Evolutionary conservation across 1,139 yeast genomes (phyloP).

Genomic region (Taphrina pruni): DNA sequence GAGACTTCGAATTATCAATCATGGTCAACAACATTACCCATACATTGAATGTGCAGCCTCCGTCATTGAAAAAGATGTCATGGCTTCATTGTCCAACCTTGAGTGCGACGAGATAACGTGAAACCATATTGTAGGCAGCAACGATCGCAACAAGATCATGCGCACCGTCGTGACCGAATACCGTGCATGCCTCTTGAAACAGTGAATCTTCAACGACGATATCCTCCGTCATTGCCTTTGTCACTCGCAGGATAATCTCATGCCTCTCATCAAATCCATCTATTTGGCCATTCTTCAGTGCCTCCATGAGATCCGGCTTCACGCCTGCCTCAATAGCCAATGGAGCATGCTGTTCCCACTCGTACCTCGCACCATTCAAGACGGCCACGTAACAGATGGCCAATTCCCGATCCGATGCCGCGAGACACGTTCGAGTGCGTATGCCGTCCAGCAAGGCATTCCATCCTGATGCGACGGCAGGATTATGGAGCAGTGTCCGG

Average conservation of each 20-base stretch:
- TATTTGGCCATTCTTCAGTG: slow-evolving; percentile 1
- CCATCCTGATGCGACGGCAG: slow-evolving; percentile 35
- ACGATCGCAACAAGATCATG: slow-evolving; percentile 32
- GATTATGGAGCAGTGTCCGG: slow-evolving; percentile 23
- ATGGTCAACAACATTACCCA: too few relatives aligned
- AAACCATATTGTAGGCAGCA: slow-evolving; percentile 37
- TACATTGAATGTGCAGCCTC: too few relatives aligned
- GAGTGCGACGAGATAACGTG: slow-evolving; percentile 35
- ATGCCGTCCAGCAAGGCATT: slow-evolving; percentile 24
- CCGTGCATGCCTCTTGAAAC: slow-evolving; percentile 11
- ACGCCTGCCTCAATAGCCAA: slow-evolving; percentile 28
- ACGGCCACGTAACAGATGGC: slow-evolving; percentile 37
- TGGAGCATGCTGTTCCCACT: slow-evolving; percentile 35
- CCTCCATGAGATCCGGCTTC: not conserved
- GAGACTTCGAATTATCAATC: too few relatives aligned
- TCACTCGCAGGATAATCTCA: not conserved
- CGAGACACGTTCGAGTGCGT: slow-evolving; percentile 6
- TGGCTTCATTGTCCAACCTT: slow-evolving; percentile 12
- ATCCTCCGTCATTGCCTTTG: slow-evolving; percentile 23
- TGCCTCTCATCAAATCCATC: slow-evolving; percentile 9
- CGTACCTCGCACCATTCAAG: slow-evolving; percentile 32
- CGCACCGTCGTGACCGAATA: slow-evolving; percentile 5
- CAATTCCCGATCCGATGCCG: slow-evolving; percentile 12
- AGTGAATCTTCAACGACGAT: slow-evolving; percentile 5
- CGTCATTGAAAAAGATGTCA: not conserved